Percentiles rank a stretch among this genome's conserved stretches.
phyloP scores from a whole-genome alignment of 192 early-diverging fungal genomes.

The Coemansia guatemalensis region DNA sequence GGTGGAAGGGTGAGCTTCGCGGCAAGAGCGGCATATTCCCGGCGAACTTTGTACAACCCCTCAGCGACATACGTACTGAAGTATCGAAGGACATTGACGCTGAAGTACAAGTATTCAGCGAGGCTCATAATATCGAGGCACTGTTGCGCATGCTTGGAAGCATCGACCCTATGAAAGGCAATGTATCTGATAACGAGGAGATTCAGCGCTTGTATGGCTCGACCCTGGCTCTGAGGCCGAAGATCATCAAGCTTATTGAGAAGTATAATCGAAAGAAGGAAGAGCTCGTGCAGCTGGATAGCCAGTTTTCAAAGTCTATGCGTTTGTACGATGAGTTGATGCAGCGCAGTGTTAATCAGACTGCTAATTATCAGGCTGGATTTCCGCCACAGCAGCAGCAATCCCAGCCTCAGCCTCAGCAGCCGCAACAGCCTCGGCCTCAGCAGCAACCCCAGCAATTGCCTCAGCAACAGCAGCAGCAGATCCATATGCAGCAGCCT shows the following conservation, averaged over 20 bases:
- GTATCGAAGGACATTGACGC: conserved; percentile 58
- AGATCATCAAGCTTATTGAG: conserved; percentile 83
- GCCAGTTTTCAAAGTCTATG: conserved; percentile 42
- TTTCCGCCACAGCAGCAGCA: conserved; percentile 22
- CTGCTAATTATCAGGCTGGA: conserved; percentile 8
- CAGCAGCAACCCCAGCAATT: conserved; percentile 8
- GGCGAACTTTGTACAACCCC: conserved; percentile 90
- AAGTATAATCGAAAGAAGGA: conserved; percentile 83
- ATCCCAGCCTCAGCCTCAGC: conserved; percentile 1
- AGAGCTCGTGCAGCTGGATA: conserved; percentile 37
- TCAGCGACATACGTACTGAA: conserved; percentile 61
- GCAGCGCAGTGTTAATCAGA: conserved; percentile 25
- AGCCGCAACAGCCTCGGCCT: background rate
- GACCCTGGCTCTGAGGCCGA: conserved; percentile 79
- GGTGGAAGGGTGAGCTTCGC: conserved; percentile 95
- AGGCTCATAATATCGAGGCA: conserved; percentile 72
- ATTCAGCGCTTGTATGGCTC: conserved; percentile 80
- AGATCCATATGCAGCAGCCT: background rate
- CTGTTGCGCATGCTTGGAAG: conserved; percentile 72
- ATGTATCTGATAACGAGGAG: conserved; percentile 85
- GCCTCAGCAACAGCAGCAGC: conserved; percentile 17
- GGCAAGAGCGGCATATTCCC: conserved; percentile 95
- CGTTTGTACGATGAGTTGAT: conserved; percentile 47
- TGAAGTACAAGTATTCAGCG: conserved; percentile 68
- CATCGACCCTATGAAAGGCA: conserved; percentile 79